Base-by-base conservation (phyloP, 768 basidiomycete species). In the Collybia sordida region DNA sequence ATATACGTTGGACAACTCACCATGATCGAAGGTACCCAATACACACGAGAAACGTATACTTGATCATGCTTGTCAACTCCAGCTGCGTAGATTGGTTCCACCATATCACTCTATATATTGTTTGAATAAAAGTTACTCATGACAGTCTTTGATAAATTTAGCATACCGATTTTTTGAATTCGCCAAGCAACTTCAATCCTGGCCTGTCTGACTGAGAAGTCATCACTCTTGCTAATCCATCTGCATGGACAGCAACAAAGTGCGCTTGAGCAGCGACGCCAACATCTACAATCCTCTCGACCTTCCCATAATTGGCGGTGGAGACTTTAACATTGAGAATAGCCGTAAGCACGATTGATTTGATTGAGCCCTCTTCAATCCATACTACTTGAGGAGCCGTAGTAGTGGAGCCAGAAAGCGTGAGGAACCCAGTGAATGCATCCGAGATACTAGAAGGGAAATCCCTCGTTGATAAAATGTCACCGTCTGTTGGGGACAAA, bases 41-140 rank as follows among this genome's bases (percentile, higher is more conserved):
- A 36, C 0, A 88, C 67, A 15, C 88, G 79, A 8, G 77, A 76
- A 38, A 93, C 65, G 54, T 82, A 81, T 0, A 81, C 71, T 3
- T 69, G 63, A 2, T 81, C 83, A 11, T 74, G 62, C 18, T 66
- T 68, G 55, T 81, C 77, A 3, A 80, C 38, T 4, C 74, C 80
- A 22, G 88, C 87, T 4, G 80, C 66, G 59, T 81, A 93, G 1
- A 80, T 61, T 0, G 85, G 79, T 15, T 71, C 68, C 0, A 81
- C 62, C 12, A 75, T 65, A 6, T 70, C 66, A 0, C 68, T 56
- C 31, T 31, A 14, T 11, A 31, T 6, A 11, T 11, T n/a, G 4
- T 6, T 31, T 4, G 31, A 31, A 31, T 31, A 14, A 31, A 31
- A 31, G 11, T 31, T 31, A 9, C 31, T 14, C 31, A 31, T 7